Percentiles rank a stretch among this genome's conserved stretches.
Conservation (phyloP, 2,329 filamentous ascomycete genomes). For the Blastomyces parvus region DNA sequence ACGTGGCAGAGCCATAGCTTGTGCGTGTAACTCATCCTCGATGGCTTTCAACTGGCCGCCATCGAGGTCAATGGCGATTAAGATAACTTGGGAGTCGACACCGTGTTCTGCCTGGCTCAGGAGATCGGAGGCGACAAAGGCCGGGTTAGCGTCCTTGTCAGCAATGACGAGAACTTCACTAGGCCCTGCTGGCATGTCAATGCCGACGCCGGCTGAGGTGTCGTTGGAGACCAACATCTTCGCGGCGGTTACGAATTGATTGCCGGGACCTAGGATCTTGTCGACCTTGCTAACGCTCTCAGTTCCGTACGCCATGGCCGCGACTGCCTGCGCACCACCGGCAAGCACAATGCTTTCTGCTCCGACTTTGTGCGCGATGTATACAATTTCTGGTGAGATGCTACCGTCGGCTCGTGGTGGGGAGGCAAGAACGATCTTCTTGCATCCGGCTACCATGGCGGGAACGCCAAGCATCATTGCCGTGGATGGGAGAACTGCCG, state of each 20-base stretch:
- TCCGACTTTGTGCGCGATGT: conserved; percentile 91
- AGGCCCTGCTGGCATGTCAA: conserved; percentile 96
- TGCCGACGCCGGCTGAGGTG: conserved; percentile 86
- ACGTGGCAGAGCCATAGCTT: conserved; percentile 76
- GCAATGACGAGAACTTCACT: conserved; percentile 96
- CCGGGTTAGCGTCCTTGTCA: conserved; percentile 77
- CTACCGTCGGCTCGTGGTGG: conserved; percentile 82
- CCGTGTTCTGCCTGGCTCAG: conserved; percentile 95
- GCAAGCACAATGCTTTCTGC: conserved; percentile 93
- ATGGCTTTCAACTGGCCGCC: conserved; percentile 69
- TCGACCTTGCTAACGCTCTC: conserved; percentile 92
- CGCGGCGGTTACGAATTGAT: conserved; percentile 95
- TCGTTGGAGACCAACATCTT: conserved; percentile 99
- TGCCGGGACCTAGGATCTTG: conserved; percentile 95
- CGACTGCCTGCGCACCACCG: conserved; percentile 89
- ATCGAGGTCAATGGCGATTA: conserved; percentile 71
- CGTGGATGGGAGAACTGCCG: conserved; percentile 91
- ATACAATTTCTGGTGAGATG: conserved; percentile 93
- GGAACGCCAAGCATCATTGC: conserved; percentile 97
- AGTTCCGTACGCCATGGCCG: conserved; percentile 94
- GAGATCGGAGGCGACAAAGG: conserved; percentile 90
- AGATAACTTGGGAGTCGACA: conserved; percentile 87
- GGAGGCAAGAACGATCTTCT: conserved; percentile 87
- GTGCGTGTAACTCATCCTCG: conserved; percentile 79
- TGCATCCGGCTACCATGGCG: conserved; percentile 92